phyloP scores from a whole-genome alignment of 116 monocot species.

The Thalassia testudinum region DNA sequence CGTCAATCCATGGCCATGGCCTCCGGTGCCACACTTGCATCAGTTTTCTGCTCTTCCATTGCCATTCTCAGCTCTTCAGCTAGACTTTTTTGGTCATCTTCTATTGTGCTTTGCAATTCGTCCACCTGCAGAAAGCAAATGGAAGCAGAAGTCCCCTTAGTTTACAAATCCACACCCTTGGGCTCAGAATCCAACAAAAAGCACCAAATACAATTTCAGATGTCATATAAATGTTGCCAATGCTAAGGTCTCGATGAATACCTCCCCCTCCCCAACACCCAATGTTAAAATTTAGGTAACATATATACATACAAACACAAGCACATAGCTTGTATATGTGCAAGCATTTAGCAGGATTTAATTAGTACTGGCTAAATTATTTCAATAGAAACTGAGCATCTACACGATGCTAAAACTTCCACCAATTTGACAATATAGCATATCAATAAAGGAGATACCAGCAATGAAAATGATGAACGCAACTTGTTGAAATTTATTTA shows the following conservation, averaged over 20 bases:
- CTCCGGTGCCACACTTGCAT: slow-evolving; percentile 17
- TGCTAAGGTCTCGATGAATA: neutral
- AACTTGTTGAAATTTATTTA: too few relatives aligned
- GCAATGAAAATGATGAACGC: too few relatives aligned
- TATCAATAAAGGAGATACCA: too few relatives aligned
- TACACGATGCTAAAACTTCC: too few relatives aligned
- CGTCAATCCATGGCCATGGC: slow-evolving; percentile 30
- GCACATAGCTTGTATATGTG: too few relatives aligned
- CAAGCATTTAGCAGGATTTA: too few relatives aligned
- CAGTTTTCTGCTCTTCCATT: slow-evolving; percentile 31
- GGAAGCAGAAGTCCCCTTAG: neutral
- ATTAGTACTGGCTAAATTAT: too few relatives aligned
- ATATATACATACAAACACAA: too few relatives aligned
- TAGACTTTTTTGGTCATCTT: slow-evolving; percentile 45
- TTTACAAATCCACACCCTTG: neutral
- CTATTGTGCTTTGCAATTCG: slow-evolving; percentile 55
- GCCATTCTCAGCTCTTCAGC: slow-evolving; percentile 39
- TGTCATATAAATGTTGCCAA: neutral
- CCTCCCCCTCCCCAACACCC: too few relatives aligned
- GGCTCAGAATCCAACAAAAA: neutral
- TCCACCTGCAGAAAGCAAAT: slow-evolving; percentile 31
- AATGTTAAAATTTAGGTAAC: too few relatives aligned
- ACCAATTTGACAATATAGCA: too few relatives aligned
- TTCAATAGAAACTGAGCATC: too few relatives aligned
- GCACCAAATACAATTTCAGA: neutral